Evolutionary conservation across 352 stramenopile genomes (phyloP).

Genomic region (Peronosclerospora sorghi): DNA sequence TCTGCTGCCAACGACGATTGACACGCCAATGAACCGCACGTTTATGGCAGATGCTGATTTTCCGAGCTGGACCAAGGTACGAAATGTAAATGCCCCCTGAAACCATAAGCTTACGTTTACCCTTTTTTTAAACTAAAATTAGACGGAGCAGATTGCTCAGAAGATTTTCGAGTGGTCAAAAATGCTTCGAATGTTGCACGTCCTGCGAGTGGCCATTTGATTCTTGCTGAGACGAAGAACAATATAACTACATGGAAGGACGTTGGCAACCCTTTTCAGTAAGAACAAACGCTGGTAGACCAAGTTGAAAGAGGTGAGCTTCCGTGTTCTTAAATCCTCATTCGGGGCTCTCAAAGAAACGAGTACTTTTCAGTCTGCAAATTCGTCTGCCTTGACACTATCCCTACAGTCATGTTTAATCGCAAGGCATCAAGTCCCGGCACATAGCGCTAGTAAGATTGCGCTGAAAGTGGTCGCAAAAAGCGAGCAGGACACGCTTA

Average conservation of each 20-base stretch:
- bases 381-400: too few species aligned
- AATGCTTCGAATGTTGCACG: conserved; percentile 23
- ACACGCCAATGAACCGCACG: conserved; percentile 85
- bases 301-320: too few species aligned
- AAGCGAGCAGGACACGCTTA: conserved; percentile 56
- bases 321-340: too few species aligned
- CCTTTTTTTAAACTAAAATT: neutral
- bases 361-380: too few species aligned
- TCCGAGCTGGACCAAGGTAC: conserved; percentile 71
- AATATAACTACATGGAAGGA: conserved; percentile 55
- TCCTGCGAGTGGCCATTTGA: conserved; percentile 52
- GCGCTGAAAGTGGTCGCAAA: conserved; percentile 73
- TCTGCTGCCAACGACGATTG: conserved; percentile 72
- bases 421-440: conserved; percentile 9
- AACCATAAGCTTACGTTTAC: neutral
- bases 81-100: too few species aligned
- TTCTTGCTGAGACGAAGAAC: conserved; percentile 51
- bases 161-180: conserved; percentile 75
- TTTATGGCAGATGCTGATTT: conserved; percentile 81
- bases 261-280: conserved; percentile 61
- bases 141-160: conserved; percentile 58
- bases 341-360: too few species aligned
- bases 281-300: conserved; percentile 7
- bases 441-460: conserved; percentile 21
- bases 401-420: too few species aligned